These are phyloP conservation scores for Mucor indicus DNA, from an alignment of 371 early-diverging fungal species.

Conservation along the genomic window DNA sequence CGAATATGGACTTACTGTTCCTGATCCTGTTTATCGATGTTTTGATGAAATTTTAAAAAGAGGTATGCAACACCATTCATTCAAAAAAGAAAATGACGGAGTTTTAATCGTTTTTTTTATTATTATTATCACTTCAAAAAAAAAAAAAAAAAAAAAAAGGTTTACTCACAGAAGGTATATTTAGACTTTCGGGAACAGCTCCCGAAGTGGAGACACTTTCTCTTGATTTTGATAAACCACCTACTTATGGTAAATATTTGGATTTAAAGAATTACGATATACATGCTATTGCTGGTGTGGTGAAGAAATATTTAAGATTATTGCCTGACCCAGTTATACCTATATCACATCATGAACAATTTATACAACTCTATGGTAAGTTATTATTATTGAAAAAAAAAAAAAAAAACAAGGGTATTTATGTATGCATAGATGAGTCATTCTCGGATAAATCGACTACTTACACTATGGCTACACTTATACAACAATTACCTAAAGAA, in stretches of 20 bases:
- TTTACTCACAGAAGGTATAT: constrained; percentile 37
- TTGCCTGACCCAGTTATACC: constrained; percentile 46
- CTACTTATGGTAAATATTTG: constrained; percentile 37
- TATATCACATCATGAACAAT: constrained; percentile 24
- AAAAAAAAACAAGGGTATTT: too few relatives aligned
- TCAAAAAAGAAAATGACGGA: background rate
- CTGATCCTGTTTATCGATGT: constrained; percentile 38
- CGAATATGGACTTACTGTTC: constrained; percentile 25
- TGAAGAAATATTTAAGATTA: constrained; percentile 39
- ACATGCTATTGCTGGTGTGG: constrained; percentile 40
- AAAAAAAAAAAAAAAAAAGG: too few relatives aligned
- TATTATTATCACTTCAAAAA: too few relatives aligned
- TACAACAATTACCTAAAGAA: constrained; percentile 27
- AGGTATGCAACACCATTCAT: constrained; percentile 26
- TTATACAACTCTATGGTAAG: constrained; percentile 28
- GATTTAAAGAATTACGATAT: constrained; percentile 37
- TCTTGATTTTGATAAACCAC: constrained; percentile 33
- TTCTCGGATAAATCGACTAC: constrained; percentile 3
- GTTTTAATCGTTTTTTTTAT: too few relatives aligned
- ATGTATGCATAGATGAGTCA: constrained; percentile 12
- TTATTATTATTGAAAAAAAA: too few relatives aligned
- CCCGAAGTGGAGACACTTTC: constrained; percentile 39
- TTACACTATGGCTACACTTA: constrained; percentile 9
- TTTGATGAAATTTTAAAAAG: constrained; percentile 39
- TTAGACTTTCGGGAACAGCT: constrained; percentile 46